These are phyloP conservation scores for Hordeum vulgare DNA, from an alignment of 176 grass and related monocot genomes.

Conservation along the genomic window DNA sequence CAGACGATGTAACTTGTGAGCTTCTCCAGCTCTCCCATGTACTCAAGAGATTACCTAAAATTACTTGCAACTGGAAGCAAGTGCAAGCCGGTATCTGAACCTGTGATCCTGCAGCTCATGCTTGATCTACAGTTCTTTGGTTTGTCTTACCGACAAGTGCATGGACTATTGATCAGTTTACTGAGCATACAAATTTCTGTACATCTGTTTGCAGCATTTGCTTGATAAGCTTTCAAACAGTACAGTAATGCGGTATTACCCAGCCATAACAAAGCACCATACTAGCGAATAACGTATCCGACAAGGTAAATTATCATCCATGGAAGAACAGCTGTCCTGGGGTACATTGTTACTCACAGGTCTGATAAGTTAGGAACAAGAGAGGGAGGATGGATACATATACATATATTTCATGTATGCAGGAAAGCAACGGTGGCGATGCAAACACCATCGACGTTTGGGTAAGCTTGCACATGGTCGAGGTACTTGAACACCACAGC, in stretches of 20 bases:
- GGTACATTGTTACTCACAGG: slow-evolving; percentile 32
- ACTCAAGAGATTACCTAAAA: background rate
- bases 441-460: slow-evolving; percentile 41
- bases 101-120: background rate
- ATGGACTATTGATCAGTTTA: background rate
- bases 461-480: slow-evolving; percentile 68
- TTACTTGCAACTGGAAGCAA: slow-evolving; percentile 10
- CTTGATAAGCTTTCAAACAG: slow-evolving; percentile 10
- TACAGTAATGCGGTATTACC: background rate
- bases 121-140: background rate
- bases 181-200: background rate
- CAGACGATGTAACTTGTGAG: slow-evolving; percentile 7
- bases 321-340: slow-evolving; percentile 5
- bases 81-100: background rate
- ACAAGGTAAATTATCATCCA: background rate
- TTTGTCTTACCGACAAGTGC: background rate
- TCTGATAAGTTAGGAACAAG: background rate
- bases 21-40: background rate
- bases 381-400: background rate
- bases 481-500: slow-evolving; percentile 63
- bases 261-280: background rate
- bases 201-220: background rate
- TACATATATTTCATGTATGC: slow-evolving; percentile 34
- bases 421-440: slow-evolving; percentile 66
- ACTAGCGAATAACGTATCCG: background rate